Conservation (phyloP, 352 stramenopile species). For the Pythium volutum region DNA sequence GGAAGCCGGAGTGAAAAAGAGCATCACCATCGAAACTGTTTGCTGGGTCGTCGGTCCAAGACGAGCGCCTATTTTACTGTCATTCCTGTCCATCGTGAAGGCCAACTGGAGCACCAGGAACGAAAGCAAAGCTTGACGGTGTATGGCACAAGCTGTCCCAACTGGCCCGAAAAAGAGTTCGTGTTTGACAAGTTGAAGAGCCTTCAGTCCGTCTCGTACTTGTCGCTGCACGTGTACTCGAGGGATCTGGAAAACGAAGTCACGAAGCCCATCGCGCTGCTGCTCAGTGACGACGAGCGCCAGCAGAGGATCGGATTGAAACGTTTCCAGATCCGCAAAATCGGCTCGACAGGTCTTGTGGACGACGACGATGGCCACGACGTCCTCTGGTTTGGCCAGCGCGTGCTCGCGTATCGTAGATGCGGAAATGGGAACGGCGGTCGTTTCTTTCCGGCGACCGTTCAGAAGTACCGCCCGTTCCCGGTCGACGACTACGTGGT, state of each 20-base stretch:
- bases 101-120: conserved; percentile 39
- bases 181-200: conserved; percentile 55
- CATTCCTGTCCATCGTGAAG: conserved; percentile 47
- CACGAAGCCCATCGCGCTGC: conserved; percentile 25
- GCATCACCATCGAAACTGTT: conserved; percentile 12
- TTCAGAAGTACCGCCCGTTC: conserved; percentile 52
- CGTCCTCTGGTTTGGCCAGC: conserved; percentile 55
- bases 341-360: conserved; percentile 46
- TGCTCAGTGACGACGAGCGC: conserved; percentile 39
- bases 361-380: conserved; percentile 49
- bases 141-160: conserved; percentile 54
- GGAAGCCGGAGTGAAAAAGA: conserved; percentile 1
- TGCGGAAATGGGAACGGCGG: conserved; percentile 48
- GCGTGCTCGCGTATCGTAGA: conserved; percentile 58
- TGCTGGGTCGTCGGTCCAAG: conserved; percentile 13
- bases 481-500: conserved; percentile 49
- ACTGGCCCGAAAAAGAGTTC: conserved; percentile 63
- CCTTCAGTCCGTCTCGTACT: conserved; percentile 48
- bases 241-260: conserved; percentile 44
- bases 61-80: conserved; percentile 71
- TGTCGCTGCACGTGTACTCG: conserved; percentile 70
- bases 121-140: conserved; percentile 64
- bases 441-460: conserved; percentile 52
- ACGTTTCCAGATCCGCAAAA: conserved; percentile 49
- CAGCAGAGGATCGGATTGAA: conserved; percentile 34